Percentiles rank a stretch among this genome's conserved stretches.
Conservation (phyloP, 169 alveolate genomes). For the Plasmodium vivax region DNA sequence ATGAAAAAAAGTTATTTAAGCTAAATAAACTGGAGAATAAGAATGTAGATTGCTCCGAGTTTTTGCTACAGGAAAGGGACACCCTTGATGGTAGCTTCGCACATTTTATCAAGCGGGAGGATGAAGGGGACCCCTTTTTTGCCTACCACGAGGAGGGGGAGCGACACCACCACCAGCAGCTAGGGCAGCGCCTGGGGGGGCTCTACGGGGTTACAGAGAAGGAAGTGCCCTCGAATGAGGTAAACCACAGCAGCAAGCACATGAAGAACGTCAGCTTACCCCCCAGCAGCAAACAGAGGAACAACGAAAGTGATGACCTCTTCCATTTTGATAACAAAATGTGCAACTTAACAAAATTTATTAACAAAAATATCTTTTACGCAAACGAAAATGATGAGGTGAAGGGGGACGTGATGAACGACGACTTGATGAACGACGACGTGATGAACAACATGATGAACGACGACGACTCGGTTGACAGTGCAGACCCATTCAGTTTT, state of each 20-base stretch:
- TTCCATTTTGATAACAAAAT: slow-evolving; percentile 56
- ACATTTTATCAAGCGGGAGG: slow-evolving; percentile 7
- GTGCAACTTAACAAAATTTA: slow-evolving; percentile 56
- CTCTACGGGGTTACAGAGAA: background rate
- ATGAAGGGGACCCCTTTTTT: background rate
- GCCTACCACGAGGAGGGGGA: background rate
- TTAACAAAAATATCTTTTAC: slow-evolving; percentile 43
- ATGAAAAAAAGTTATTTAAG: slow-evolving; percentile 74
- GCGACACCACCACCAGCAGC: background rate
- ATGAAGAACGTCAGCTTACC: background rate
- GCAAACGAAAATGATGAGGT: slow-evolving; percentile 21
- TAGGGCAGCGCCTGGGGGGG: background rate
- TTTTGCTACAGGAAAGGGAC: background rate
- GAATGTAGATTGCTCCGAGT: slow-evolving; percentile 11
- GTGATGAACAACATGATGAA: background rate
- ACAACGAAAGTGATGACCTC: slow-evolving; percentile 36
- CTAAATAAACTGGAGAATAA: slow-evolving; percentile 16
- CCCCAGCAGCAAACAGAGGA: background rate
- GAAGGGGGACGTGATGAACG: background rate
- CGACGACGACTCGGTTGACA: slow-evolving; percentile 3
- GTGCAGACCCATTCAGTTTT: slow-evolving; percentile 50
- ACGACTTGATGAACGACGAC: background rate
- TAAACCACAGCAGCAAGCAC: background rate
- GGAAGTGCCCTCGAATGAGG: background rate
- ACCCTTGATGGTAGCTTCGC: background rate